Evolutionary conservation across 495 filamentous ascomycete genomes (phyloP).

Genomic region (Penicillium bialowiezense): DNA sequence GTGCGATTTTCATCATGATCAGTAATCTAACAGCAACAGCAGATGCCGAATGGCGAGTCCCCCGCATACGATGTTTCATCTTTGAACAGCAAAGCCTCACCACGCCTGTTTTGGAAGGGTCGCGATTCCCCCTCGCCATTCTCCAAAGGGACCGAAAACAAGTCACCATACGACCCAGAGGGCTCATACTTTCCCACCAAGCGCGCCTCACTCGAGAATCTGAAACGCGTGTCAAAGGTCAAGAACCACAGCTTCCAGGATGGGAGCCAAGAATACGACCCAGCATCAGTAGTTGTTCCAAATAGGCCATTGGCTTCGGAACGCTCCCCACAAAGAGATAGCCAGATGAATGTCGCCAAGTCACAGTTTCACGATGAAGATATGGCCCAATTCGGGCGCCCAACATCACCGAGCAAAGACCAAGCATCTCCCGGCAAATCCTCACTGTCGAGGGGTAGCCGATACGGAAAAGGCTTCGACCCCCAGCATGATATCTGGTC

Average conservation of each 20-base stretch:
- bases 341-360: slow-evolving; percentile 58
- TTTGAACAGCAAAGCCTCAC: slow-evolving; percentile 61
- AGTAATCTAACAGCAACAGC: slow-evolving; percentile 26
- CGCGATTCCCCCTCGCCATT: slow-evolving; percentile 61
- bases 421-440: slow-evolving; percentile 81
- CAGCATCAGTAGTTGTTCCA: slow-evolving; percentile 65
- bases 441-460: slow-evolving; percentile 66
- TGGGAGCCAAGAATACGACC: slow-evolving; percentile 86
- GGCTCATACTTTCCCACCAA: slow-evolving; percentile 64
- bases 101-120: slow-evolving; percentile 82
- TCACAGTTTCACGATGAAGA: slow-evolving; percentile 34
- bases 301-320: slow-evolving; percentile 73
- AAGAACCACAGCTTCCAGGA: slow-evolving; percentile 94
- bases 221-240: slow-evolving; percentile 90
- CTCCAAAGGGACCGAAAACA: slow-evolving; percentile 67
- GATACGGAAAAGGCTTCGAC: slow-evolving; percentile 69
- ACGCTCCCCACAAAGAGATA: slow-evolving; percentile 53
- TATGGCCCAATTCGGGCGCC: slow-evolving; percentile 36
- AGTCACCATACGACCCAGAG: slow-evolving; percentile 55
- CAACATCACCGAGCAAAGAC: slow-evolving; percentile 67
- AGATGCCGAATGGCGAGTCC: slow-evolving; percentile 59
- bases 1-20: slow-evolving; percentile 7
- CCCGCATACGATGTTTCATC: slow-evolving; percentile 77
- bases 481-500: slow-evolving; percentile 69
- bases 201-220: slow-evolving; percentile 85